These are phyloP conservation scores for Furcasterigmium furcatum DNA, from an alignment of 2,329 filamentous ascomycete genomes.

Conservation along the genomic window DNA sequence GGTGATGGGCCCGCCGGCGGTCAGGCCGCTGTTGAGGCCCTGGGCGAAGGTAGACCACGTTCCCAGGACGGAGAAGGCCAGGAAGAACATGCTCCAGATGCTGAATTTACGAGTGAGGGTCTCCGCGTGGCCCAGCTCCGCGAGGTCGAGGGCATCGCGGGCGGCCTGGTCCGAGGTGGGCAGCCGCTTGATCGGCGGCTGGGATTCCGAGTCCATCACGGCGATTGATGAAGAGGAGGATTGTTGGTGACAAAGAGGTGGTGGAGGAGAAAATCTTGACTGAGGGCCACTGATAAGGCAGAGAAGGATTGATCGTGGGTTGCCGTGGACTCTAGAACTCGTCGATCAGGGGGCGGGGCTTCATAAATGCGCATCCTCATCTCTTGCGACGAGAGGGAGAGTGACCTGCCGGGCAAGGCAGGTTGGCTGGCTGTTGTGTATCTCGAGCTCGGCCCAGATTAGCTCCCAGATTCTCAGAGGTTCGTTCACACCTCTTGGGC, in stretches of 20 bases:
- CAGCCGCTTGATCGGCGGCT: slow-evolving; percentile 1
- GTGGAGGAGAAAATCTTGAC: neutral
- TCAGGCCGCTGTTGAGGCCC: slow-evolving; percentile 37
- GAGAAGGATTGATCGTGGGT: too few relatives aligned
- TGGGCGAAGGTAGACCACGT: slow-evolving; percentile 58
- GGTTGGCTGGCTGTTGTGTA: too few relatives aligned
- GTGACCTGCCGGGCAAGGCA: too few relatives aligned
- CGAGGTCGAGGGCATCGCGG: slow-evolving; percentile 33
- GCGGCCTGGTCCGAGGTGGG: slow-evolving; percentile 3
- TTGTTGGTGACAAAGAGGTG: neutral
- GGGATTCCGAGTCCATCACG: slow-evolving; percentile 1
- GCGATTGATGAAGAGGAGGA: neutral
- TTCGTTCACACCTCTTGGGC: too few relatives aligned
- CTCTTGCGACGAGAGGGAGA: too few relatives aligned
- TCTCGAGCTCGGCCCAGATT: too few relatives aligned
- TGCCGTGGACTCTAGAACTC: too few relatives aligned
- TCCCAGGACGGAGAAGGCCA: slow-evolving; percentile 54
- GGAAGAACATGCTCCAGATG: slow-evolving; percentile 52
- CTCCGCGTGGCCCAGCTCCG: slow-evolving; percentile 35
- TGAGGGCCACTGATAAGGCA: neutral
- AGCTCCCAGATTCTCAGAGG: too few relatives aligned
- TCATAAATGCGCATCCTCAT: too few relatives aligned
- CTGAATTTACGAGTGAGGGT: slow-evolving; percentile 43
- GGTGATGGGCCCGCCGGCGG: slow-evolving; percentile 49
- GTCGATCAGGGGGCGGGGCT: too few relatives aligned